These are phyloP conservation scores for Lactarius hatsudake DNA, from an alignment of 768 basidiomycete species.

Conservation along the genomic window DNA sequence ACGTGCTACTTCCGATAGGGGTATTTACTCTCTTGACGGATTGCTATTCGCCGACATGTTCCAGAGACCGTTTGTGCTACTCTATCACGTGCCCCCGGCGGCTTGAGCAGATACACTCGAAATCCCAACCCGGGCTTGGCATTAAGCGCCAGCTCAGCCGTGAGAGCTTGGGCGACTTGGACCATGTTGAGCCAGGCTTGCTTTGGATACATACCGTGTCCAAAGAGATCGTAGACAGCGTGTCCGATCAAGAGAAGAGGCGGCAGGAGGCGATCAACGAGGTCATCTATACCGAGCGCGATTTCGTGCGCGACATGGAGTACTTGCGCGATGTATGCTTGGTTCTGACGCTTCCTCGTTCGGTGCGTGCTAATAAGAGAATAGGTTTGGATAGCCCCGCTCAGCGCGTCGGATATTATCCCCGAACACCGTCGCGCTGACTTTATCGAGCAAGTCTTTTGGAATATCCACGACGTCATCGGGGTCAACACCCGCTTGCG, in stretches of 20 bases:
- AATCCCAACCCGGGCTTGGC: slow-evolving; percentile 84
- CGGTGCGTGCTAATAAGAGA: slow-evolving; percentile 2
- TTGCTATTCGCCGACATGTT: slow-evolving; percentile 98
- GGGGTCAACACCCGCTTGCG: slow-evolving; percentile 87
- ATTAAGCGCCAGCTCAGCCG: slow-evolving; percentile 64
- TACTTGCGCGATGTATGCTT: slow-evolving; percentile 81
- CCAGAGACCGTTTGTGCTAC: slow-evolving; percentile 91
- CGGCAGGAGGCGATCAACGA: slow-evolving; percentile 99
- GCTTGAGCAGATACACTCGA: slow-evolving; percentile 69
- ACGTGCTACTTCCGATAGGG: slow-evolving; percentile 77
- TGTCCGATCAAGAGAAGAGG: slow-evolving; percentile 90
- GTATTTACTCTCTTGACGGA: slow-evolving; percentile 96
- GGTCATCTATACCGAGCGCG: slow-evolving; percentile 90
- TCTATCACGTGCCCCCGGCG: slow-evolving; percentile 94
- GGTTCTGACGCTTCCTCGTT: slow-evolving; percentile 13
- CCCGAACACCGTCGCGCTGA: slow-evolving; percentile 72
- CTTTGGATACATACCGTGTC: slow-evolving; percentile 97
- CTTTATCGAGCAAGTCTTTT: slow-evolving; percentile 93
- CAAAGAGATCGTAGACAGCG: slow-evolving; percentile 88
- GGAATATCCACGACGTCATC: slow-evolving; percentile 95
- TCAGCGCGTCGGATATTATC: slow-evolving; percentile 75
- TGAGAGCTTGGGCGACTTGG: slow-evolving; percentile 76
- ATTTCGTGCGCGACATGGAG: slow-evolving; percentile 98
- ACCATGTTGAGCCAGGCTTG: slow-evolving; percentile 69
- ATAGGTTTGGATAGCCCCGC: slow-evolving; percentile 84